Percentiles rank a stretch among this genome's conserved stretches.
Evolutionary conservation across 2,329 filamentous ascomycete species (phyloP).

Genomic region (Lasiodiplodia theobromae): DNA sequence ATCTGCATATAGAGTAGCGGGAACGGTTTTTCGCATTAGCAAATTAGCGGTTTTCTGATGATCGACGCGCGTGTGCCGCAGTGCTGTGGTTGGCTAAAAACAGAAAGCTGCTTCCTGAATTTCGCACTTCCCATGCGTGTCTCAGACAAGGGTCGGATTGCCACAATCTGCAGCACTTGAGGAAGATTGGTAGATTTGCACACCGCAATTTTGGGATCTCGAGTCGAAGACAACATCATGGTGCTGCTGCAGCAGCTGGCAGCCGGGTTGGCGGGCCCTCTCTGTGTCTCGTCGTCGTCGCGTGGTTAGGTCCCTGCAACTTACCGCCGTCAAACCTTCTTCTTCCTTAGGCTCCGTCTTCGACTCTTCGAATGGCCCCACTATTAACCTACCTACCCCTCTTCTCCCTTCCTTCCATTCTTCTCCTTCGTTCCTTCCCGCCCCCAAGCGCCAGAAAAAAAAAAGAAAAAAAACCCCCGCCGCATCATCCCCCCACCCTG

Average conservation of each 20-base stretch:
- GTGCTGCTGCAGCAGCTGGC: neutral
- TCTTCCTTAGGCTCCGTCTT: neutral
- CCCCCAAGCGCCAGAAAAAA: neutral
- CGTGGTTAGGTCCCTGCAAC: neutral
- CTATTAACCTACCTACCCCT: neutral
- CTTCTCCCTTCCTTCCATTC: neutral
- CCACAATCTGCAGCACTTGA: neutral
- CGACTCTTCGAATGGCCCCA: neutral
- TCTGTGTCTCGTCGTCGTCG: neutral
- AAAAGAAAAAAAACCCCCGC: neutral
- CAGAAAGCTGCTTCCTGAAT: neutral
- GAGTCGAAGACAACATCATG: neutral
- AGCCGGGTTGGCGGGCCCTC: neutral
- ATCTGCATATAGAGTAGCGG: slow-evolving; percentile 25
- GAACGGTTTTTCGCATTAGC: slow-evolving; percentile 14
- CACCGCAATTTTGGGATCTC: slow-evolving; percentile 5
- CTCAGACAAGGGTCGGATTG: neutral
- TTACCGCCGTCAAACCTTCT: neutral
- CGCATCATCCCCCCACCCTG: too few relatives aligned
- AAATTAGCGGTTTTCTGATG: slow-evolving; percentile 19
- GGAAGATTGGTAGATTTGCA: neutral
- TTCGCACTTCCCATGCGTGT: neutral
- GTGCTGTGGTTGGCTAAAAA: slow-evolving; percentile 13
- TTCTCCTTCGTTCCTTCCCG: neutral
- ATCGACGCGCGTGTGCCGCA: slow-evolving; percentile 24